These are phyloP conservation scores for Batkoa obscura DNA, from an alignment of 371 early-diverging fungal genomes.

Conservation along the genomic window DNA sequence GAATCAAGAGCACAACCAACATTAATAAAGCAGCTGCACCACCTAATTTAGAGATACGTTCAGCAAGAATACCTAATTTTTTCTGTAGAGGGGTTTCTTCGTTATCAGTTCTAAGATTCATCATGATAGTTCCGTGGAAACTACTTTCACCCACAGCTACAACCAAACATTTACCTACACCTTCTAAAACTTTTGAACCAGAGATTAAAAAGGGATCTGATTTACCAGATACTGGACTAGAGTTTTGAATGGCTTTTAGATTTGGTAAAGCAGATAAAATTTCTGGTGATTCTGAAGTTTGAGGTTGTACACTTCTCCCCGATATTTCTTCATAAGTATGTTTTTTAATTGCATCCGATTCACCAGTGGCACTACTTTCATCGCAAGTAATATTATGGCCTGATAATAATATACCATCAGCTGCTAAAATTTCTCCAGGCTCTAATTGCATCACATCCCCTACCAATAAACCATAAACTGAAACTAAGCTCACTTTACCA, in stretches of 20 bases:
- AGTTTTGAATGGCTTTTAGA: neutral
- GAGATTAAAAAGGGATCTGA: conserved; percentile 48
- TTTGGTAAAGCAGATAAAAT: neutral
- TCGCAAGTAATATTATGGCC: conserved; percentile 77
- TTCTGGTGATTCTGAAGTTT: neutral
- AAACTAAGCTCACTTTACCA: conserved; percentile 55
- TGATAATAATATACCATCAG: conserved; percentile 62
- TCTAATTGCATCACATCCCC: conserved; percentile 84
- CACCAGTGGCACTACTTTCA: conserved; percentile 85
- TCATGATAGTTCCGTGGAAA: conserved; percentile 56
- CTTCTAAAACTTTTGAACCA: conserved; percentile 57
- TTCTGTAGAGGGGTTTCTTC: conserved; percentile 43
- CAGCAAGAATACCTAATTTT: conserved; percentile 42
- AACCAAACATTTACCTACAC: conserved; percentile 48
- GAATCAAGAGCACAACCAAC: conserved; percentile 34
- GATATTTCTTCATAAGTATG: conserved; percentile 18
- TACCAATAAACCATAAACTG: conserved; percentile 66
- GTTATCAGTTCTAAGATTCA: conserved; percentile 27
- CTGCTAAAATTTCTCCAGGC: conserved; percentile 85
- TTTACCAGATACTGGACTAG: conserved; percentile 9
- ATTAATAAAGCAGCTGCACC: conserved; percentile 37
- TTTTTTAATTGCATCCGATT: conserved; percentile 68
- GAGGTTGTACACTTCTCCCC: neutral
- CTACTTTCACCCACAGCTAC: conserved; percentile 45
- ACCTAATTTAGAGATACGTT: conserved; percentile 49